Percentiles rank a stretch among this genome's conserved stretches.
These are phyloP conservation scores for Aspergillus fischeri DNA, from an alignment of 2,329 filamentous ascomycete genomes.

Conservation along the genomic window DNA sequence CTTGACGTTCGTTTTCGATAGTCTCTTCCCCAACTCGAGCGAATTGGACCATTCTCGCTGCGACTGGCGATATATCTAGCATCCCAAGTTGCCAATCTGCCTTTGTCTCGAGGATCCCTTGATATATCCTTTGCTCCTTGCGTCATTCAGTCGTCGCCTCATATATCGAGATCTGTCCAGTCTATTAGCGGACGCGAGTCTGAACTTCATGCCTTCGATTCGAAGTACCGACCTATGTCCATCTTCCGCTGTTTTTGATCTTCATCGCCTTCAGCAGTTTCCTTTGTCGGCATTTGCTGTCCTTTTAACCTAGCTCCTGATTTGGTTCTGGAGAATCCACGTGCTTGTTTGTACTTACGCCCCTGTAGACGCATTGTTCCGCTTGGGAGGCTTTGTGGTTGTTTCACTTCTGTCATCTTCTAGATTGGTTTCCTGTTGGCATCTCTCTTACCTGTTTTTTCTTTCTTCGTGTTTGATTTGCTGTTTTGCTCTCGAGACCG, in stretches of 20 bases:
- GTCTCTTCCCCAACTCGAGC: background rate
- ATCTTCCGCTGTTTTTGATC: conserved; percentile 10
- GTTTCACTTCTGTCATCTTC: conserved; percentile 16
- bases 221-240: conserved; percentile 9
- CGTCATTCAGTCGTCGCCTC: conserved; percentile 1
- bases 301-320: conserved; percentile 13
- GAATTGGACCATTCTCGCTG: background rate
- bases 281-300: conserved; percentile 11
- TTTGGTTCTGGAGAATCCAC: conserved; percentile 18
- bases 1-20: background rate
- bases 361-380: conserved; percentile 24
- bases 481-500: conserved; percentile 1
- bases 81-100: background rate
- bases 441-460: conserved; percentile 4
- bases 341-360: conserved; percentile 21
- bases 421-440: conserved; percentile 9
- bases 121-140: background rate
- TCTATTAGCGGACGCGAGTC: conserved; percentile 7
- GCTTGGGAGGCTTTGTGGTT: conserved; percentile 30
- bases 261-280: conserved; percentile 1
- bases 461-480: conserved; percentile 8
- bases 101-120: background rate
- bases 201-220: conserved; percentile 23
- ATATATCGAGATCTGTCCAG: conserved; percentile 1
- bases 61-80: background rate